A percentile compares a stretch with the other conserved stretches of the same genome.
Conservation (phyloP, 2,329 filamentous ascomycete species). For the Xylaria sp. region DNA sequence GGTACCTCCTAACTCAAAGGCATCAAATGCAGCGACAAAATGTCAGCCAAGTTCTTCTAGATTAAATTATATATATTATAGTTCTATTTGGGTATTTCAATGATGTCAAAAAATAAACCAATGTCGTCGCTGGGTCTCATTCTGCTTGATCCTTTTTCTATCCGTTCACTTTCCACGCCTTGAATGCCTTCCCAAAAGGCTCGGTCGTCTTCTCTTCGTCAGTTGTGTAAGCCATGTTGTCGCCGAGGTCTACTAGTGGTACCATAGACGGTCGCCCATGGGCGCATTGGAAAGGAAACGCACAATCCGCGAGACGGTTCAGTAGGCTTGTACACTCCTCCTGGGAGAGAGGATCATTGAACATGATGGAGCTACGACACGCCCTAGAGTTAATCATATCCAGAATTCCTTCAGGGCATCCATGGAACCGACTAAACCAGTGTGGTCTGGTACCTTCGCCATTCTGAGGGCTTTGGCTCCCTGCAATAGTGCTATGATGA, state of each 20-base stretch:
- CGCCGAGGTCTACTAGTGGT: constrained; percentile 66
- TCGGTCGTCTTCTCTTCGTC: constrained; percentile 20
- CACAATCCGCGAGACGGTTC: constrained; percentile 66
- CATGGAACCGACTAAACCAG: constrained; percentile 73
- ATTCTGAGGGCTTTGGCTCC: constrained; percentile 1
- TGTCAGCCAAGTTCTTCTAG: neutral
- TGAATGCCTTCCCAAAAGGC: constrained; percentile 44
- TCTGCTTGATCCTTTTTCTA: neutral
- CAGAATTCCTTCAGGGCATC: constrained; percentile 79
- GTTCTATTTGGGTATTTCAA: constrained; percentile 12
- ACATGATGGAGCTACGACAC: constrained; percentile 86
- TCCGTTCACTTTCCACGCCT: constrained; percentile 40
- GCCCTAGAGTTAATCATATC: constrained; percentile 81
- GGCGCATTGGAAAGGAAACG: constrained; percentile 85
- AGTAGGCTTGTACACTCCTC: constrained; percentile 71
- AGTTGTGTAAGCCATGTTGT: constrained; percentile 18
- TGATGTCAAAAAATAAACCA: constrained; percentile 7
- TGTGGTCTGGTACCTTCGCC: constrained; percentile 33
- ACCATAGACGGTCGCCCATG: constrained; percentile 78
- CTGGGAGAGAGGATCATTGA: constrained; percentile 74
- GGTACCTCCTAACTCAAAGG: neutral
- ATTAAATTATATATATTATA: neutral
- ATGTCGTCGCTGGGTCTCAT: constrained; percentile 2
- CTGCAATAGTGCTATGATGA: constrained; percentile 16
- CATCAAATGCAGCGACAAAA: neutral